These are phyloP conservation scores for Xylariaceae sp. DNA, from an alignment of 2,329 filamentous ascomycete genomes.

Conservation along the genomic window DNA sequence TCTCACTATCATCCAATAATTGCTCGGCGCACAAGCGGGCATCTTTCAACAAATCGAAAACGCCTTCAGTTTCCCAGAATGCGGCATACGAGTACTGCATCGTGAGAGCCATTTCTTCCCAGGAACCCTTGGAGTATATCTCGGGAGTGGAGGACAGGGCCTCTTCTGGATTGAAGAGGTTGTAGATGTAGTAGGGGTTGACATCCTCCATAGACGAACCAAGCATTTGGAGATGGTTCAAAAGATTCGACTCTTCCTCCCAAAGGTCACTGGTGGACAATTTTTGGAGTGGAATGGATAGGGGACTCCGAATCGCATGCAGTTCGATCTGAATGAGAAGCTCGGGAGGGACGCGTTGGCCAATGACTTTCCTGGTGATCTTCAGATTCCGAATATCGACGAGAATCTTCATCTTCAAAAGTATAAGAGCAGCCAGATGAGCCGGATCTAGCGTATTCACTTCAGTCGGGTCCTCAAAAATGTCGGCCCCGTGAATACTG, in stretches of 20 bases:
- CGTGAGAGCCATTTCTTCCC: slow-evolving; percentile 15
- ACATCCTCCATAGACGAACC: neutral
- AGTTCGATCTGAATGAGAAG: slow-evolving; percentile 21
- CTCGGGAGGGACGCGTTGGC: slow-evolving; percentile 19
- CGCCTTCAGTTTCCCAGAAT: slow-evolving; percentile 23
- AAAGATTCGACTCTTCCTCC: slow-evolving; percentile 12
- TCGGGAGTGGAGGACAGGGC: slow-evolving; percentile 5
- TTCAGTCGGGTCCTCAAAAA: slow-evolving; percentile 18
- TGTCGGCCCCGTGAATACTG: slow-evolving; percentile 21
- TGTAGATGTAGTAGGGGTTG: slow-evolving; percentile 14
- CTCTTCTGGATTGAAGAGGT: slow-evolving; percentile 18
- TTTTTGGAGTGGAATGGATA: slow-evolving; percentile 20
- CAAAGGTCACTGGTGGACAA: slow-evolving; percentile 3
- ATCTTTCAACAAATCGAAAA: slow-evolving; percentile 21
- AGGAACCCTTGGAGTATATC: slow-evolving; percentile 10
- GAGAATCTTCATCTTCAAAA: slow-evolving; percentile 29
- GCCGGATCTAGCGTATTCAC: slow-evolving; percentile 7
- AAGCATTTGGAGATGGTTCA: neutral
- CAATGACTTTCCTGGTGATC: slow-evolving; percentile 19
- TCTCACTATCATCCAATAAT: slow-evolving; percentile 4
- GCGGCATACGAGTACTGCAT: slow-evolving; percentile 23
- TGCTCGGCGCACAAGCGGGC: slow-evolving; percentile 15
- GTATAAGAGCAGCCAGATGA: slow-evolving; percentile 15
- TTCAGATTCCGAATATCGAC: slow-evolving; percentile 28
- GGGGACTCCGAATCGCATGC: slow-evolving; percentile 23